Conservation (phyloP, 768 basidiomycete species). For the Auriscalpium vulgare region DNA sequence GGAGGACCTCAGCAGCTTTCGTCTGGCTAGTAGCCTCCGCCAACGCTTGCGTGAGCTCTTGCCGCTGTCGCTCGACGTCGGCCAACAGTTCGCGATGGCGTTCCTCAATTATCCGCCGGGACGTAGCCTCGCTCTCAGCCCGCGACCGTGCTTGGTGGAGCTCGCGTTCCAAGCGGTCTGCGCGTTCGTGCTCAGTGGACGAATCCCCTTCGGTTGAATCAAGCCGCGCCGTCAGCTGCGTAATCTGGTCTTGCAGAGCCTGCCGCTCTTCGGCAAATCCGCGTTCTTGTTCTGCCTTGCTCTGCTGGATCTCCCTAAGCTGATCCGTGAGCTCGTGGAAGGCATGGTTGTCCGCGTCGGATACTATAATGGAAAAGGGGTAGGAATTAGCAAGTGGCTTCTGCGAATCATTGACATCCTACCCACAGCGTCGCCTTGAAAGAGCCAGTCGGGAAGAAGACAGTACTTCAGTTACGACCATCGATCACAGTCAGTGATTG, state of each 20-base stretch:
- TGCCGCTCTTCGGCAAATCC: conserved; percentile 51
- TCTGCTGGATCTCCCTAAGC: conserved; percentile 50
- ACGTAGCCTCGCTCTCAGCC: conserved; percentile 53
- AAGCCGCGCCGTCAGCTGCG: conserved; percentile 40
- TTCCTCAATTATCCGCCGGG: conserved; percentile 55
- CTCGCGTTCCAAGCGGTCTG: conserved; percentile 55
- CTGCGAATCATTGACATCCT: not conserved
- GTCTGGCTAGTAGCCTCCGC: conserved; percentile 65
- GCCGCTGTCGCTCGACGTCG: conserved; percentile 49
- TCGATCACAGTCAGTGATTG: not conserved
- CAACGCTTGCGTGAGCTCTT: conserved; percentile 48
- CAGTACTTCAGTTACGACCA: conserved; percentile 40
- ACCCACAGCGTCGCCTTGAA: conserved; percentile 68
- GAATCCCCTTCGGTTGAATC: conserved; percentile 31
- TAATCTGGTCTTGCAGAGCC: conserved; percentile 47
- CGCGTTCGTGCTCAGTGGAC: conserved; percentile 40
- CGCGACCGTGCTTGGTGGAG: conserved; percentile 54
- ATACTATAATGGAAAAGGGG: conserved; percentile 33
- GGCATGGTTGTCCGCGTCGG: conserved; percentile 67
- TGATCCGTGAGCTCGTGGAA: conserved; percentile 68
- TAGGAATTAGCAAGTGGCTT: conserved; percentile 8
- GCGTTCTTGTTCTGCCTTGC: conserved; percentile 48
- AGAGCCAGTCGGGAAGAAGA: conserved; percentile 65
- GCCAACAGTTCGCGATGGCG: conserved; percentile 49
- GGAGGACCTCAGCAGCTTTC: conserved; percentile 45